Conservation (phyloP, 2,329 filamentous ascomycete species). For the Microcyclospora pomicola region DNA sequence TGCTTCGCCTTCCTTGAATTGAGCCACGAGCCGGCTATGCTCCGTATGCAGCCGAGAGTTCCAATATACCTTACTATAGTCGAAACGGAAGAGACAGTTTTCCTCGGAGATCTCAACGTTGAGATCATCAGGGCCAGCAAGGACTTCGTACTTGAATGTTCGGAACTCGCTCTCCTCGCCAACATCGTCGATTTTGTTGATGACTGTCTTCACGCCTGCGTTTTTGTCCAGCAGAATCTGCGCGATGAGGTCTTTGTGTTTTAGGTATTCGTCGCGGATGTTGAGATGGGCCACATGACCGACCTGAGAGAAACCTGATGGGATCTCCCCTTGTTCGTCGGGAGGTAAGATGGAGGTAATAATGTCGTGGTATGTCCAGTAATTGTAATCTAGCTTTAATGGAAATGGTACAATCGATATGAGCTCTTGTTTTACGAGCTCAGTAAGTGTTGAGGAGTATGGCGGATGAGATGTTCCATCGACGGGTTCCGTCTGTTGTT, state of each 20-base stretch:
- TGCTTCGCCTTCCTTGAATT: constrained; percentile 73
- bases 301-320: constrained; percentile 72
- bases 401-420: constrained; percentile 62
- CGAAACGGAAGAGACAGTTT: constrained; percentile 76
- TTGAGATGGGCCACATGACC: constrained; percentile 93
- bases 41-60: constrained; percentile 84
- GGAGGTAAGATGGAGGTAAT: constrained; percentile 70
- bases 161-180: constrained; percentile 74
- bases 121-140: constrained; percentile 68
- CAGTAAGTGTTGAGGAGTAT: constrained; percentile 57
- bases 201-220: constrained; percentile 65
- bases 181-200: constrained; percentile 88
- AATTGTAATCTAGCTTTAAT: constrained; percentile 64
- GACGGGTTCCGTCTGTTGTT: constrained; percentile 22
- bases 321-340: constrained; percentile 65
- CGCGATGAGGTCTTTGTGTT: constrained; percentile 76
- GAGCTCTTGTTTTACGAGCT: constrained; percentile 54
- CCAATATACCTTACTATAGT: constrained; percentile 97
- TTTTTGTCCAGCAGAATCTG: constrained; percentile 86
- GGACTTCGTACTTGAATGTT: constrained; percentile 84
- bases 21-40: constrained; percentile 62
- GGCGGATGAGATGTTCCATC: constrained; percentile 36
- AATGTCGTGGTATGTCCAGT: constrained; percentile 80
- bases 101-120: constrained; percentile 73
- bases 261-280: constrained; percentile 65